Evolutionary conservation across 2,329 filamentous ascomycete genomes (phyloP).

Genomic region (Botrytis squamosa): DNA sequence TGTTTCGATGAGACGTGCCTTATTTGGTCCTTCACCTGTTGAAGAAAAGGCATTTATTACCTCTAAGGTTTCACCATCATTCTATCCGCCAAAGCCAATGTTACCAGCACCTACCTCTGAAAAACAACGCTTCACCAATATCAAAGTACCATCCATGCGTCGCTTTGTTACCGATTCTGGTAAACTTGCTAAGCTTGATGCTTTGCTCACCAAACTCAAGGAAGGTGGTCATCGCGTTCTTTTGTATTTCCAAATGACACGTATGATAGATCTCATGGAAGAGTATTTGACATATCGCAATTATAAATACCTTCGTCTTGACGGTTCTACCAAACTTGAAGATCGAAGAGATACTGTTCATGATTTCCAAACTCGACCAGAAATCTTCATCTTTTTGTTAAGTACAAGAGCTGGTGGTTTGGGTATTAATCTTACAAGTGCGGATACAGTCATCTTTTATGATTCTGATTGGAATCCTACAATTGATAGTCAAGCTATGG

Average conservation of each 20-base stretch:
- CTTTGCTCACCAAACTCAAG: slow-evolving; percentile 85
- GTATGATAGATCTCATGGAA: slow-evolving; percentile 99
- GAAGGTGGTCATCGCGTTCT: slow-evolving; percentile 89
- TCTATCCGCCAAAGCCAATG: slow-evolving; percentile 62
- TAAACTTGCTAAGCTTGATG: slow-evolving; percentile 88
- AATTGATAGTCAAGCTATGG: slow-evolving; percentile 98
- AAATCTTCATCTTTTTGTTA: slow-evolving; percentile 95
- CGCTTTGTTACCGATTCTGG: slow-evolving; percentile 97
- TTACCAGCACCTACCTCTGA: slow-evolving; percentile 77
- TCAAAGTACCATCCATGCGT: slow-evolving; percentile 91
- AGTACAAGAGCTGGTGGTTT: slow-evolving; percentile 96
- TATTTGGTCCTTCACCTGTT: slow-evolving; percentile 64
- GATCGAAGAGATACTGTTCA: slow-evolving; percentile 94
- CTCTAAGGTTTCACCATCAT: slow-evolving; percentile 64
- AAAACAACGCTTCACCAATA: slow-evolving; percentile 84
- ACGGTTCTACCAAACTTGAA: slow-evolving; percentile 95
- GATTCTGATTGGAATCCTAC: slow-evolving; percentile 99
- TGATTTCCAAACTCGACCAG: slow-evolving; percentile 90
- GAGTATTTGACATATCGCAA: slow-evolving; percentile 98
- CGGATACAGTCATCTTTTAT: slow-evolving; percentile 99
- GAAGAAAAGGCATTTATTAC: slow-evolving; percentile 75
- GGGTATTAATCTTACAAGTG: slow-evolving; percentile 94
- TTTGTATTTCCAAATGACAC: slow-evolving; percentile 99
- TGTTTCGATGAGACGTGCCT: slow-evolving; percentile 64
- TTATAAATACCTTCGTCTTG: slow-evolving; percentile 96